Conservation (phyloP, 768 basidiomycete species). For the Termitomyces sp. region DNA sequence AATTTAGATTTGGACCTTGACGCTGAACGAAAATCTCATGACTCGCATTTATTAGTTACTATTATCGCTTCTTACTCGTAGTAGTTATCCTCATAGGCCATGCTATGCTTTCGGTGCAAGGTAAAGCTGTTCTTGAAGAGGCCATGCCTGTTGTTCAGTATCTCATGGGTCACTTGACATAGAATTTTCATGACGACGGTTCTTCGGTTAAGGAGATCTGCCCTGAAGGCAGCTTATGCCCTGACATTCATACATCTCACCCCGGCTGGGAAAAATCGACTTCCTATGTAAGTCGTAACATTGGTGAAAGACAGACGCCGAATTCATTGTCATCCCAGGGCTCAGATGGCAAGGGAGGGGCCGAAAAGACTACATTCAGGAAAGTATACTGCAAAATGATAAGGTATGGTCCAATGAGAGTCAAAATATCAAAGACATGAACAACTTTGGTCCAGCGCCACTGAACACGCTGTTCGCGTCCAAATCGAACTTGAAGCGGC, state of each 20-base stretch:
- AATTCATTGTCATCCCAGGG: background rate
- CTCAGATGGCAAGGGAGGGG: background rate
- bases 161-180: background rate
- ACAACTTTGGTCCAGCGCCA: background rate
- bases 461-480: slow-evolving; percentile 3
- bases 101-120: background rate
- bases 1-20: no score
- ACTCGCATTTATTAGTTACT: background rate
- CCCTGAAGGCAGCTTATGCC: background rate
- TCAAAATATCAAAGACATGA: background rate
- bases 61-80: background rate
- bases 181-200: background rate
- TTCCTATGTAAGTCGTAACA: background rate
- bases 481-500: slow-evolving; percentile 10
- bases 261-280: background rate
- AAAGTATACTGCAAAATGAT: slow-evolving; percentile 3
- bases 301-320: background rate
- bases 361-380: background rate
- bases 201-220: background rate
- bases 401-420: background rate
- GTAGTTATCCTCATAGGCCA: background rate
- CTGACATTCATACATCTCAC: background rate
- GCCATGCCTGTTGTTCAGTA: background rate
- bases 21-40: background rate
- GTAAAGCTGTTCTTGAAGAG: background rate